Evolutionary conservation across 139 green algal genomes (phyloP).

Genomic region (Coelastrella sp.): DNA sequence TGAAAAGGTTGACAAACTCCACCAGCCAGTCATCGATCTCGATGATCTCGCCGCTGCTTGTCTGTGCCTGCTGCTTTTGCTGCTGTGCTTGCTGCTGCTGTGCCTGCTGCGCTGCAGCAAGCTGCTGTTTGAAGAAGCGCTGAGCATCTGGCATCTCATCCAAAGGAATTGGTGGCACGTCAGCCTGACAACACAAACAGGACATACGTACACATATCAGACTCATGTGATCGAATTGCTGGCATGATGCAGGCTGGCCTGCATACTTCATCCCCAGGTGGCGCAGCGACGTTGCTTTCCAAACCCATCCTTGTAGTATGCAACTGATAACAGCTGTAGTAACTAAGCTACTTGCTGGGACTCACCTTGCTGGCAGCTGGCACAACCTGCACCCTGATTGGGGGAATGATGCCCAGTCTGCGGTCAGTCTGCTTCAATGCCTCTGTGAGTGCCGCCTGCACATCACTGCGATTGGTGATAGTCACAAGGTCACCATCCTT

Average conservation of each 20-base stretch:
- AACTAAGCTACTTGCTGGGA: neutral
- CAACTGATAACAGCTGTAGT: too few relatives aligned
- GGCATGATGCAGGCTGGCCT: too few relatives aligned
- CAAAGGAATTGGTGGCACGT: conserved; percentile 73
- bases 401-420: conserved; percentile 39
- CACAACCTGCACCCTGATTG: conserved; percentile 57
- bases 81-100: conserved; percentile 4
- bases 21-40: conserved; percentile 93
- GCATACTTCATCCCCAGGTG: too few relatives aligned
- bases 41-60: conserved; percentile 54
- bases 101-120: neutral
- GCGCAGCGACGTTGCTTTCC: too few relatives aligned
- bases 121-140: conserved; percentile 32
- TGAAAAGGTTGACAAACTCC: conserved; percentile 90
- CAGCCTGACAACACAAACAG: conserved; percentile 41
- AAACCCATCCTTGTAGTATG: too few relatives aligned
- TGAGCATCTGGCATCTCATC: conserved; percentile 64
- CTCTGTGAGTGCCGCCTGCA: conserved; percentile 47
- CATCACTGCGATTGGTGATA: conserved; percentile 67
- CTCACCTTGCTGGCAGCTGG: conserved; percentile 54
- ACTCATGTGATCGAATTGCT: too few relatives aligned
- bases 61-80: conserved; percentile 27
- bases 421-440: conserved; percentile 8
- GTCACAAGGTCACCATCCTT: conserved; percentile 84
- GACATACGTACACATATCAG: neutral